These are phyloP conservation scores for Aspergillus ibericus DNA, from an alignment of 2,329 filamentous ascomycete genomes.

Conservation along the genomic window DNA sequence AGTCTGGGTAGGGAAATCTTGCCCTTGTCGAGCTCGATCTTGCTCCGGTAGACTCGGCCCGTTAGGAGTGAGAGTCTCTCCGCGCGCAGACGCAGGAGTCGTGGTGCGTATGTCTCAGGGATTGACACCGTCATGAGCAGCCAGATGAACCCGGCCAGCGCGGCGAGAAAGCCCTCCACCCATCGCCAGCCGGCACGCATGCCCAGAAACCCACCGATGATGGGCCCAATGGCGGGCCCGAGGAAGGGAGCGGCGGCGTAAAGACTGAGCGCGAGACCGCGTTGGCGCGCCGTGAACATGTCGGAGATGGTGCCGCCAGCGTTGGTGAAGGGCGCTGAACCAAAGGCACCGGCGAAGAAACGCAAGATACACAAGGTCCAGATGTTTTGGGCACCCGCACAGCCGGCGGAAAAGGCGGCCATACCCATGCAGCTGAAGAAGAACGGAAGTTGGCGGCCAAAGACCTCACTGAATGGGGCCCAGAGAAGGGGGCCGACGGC, in stretches of 20 bases:
- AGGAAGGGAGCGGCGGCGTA: constrained; percentile 4
- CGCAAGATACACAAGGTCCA: constrained; percentile 6
- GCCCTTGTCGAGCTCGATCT: constrained; percentile 3
- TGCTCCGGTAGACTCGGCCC: constrained; percentile 3
- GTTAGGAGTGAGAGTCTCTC: not conserved
- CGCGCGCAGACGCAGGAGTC: not conserved
- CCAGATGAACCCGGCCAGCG: not conserved
- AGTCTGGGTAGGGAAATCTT: not conserved
- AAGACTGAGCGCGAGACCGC: not conserved
- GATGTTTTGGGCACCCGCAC: constrained; percentile 2
- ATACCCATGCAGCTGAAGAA: constrained; percentile 4
- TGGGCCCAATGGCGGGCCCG: not conserved
- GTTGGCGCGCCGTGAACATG: constrained; percentile 2
- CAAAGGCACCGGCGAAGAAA: not conserved
- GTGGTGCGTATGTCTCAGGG: constrained; percentile 1
- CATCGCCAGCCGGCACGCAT: constrained; percentile 3
- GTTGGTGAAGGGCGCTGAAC: not conserved
- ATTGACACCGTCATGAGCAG: not conserved
- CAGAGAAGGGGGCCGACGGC: constrained; percentile 4
- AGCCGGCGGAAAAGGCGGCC: constrained; percentile 1
- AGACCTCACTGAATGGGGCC: constrained; percentile 1
- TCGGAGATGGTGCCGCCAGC: constrained; percentile 5
- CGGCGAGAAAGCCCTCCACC: not conserved
- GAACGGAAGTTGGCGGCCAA: constrained; percentile 2
- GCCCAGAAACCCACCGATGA: constrained; percentile 4